A percentile compares a stretch with the other conserved stretches of the same genome.
Evolutionary conservation across 345 rosid genomes (phyloP).

Genomic region (Viola odorata): DNA sequence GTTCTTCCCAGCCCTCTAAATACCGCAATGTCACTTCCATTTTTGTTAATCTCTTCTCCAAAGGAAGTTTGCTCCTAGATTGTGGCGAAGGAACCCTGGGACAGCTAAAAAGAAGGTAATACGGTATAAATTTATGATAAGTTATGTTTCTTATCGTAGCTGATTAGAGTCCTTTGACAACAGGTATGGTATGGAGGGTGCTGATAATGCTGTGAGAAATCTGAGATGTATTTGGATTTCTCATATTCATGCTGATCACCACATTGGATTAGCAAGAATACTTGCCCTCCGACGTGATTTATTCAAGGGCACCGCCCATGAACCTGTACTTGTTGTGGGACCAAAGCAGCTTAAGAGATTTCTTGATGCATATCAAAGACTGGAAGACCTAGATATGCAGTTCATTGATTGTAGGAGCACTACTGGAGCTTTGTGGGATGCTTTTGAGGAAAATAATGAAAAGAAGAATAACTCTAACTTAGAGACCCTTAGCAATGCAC

Average conservation of each 20-base stretch:
- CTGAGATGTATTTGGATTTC: constrained; percentile 85
- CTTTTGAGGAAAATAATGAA: constrained; percentile 36
- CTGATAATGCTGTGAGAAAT: constrained; percentile 57
- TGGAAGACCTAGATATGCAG: constrained; percentile 86
- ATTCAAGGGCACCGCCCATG: constrained; percentile 57
- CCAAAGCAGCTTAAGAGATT: constrained; percentile 71
- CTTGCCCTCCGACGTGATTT: constrained; percentile 74
- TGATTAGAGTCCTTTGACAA: constrained; percentile 2
- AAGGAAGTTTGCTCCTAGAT: constrained; percentile 76
- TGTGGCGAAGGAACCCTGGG: constrained; percentile 98
- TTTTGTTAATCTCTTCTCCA: constrained; percentile 64
- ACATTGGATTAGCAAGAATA: constrained; percentile 74
- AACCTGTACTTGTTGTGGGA: constrained; percentile 72
- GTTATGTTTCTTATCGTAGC: neutral
- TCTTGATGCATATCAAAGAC: constrained; percentile 81
- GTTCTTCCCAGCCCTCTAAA: constrained; percentile 98
- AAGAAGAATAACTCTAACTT: constrained; percentile 11
- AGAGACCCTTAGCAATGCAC: constrained; percentile 6
- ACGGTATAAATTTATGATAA: neutral
- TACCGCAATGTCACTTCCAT: constrained; percentile 81
- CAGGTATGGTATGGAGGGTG: constrained; percentile 78
- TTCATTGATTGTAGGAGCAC: constrained; percentile 86
- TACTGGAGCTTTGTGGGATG: constrained; percentile 50
- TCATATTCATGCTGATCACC: constrained; percentile 97
- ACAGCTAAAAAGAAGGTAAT: constrained; percentile 85